Evolutionary conservation across 768 basidiomycete genomes (phyloP).

Genomic region (Tricholoma hemisulphureum): DNA sequence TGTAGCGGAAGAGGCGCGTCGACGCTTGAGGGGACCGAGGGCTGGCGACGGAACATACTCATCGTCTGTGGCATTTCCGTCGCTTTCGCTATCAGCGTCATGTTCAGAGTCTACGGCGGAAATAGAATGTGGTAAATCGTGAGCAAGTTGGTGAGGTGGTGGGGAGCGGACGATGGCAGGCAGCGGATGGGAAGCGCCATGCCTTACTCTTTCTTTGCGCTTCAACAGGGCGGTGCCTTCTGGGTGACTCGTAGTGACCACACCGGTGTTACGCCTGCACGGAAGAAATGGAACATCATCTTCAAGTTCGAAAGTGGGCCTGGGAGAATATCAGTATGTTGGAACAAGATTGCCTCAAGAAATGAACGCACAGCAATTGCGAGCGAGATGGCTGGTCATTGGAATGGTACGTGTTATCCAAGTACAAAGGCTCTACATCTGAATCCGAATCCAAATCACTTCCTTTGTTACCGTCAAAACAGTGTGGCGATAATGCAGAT

Average conservation of each 20-base stretch:
- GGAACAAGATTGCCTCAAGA: neutral
- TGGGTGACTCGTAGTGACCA: neutral
- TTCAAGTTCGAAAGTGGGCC: constrained; percentile 1
- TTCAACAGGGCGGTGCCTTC: neutral
- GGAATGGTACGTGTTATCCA: neutral
- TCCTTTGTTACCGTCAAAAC: neutral
- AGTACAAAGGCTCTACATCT: constrained; percentile 6
- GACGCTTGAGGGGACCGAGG: constrained; percentile 33
- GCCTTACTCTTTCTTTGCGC: neutral
- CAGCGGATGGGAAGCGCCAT: neutral
- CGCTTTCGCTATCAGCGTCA: constrained; percentile 36
- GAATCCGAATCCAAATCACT: constrained; percentile 6
- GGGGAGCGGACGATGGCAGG: constrained; percentile 3
- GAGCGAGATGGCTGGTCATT: neutral
- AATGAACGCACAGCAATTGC: constrained; percentile 3
- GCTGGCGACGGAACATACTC: constrained; percentile 44
- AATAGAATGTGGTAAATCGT: neutral
- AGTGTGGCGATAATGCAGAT: neutral
- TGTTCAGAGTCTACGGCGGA: constrained; percentile 16
- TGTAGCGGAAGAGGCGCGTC: constrained; percentile 16
- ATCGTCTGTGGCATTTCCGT: constrained; percentile 41
- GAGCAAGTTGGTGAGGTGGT: neutral
- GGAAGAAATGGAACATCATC: constrained; percentile 1
- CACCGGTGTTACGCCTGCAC: neutral
- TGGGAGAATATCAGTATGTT: neutral